Base-by-base conservation (phyloP, 2,329 filamentous ascomycete species). In the Orbilia blumenaviensis region DNA sequence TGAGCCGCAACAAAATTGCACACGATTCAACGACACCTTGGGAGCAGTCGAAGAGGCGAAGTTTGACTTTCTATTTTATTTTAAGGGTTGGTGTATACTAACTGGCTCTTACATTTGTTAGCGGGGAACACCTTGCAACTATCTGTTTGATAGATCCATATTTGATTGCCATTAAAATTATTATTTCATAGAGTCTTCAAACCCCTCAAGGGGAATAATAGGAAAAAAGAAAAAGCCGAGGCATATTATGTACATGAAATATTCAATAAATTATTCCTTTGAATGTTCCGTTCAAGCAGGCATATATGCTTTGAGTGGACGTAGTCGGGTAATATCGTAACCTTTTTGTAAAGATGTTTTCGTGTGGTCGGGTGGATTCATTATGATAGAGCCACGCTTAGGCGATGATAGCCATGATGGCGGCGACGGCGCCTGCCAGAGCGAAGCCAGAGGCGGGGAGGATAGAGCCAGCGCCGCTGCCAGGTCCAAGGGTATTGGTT, bases 361-460 rank as follows among this genome's bases (percentile, higher is more conserved):
- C n/a, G 23, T 21, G 46, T n/a, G 50, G 14, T 42, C 38, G 2
- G 48, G 18, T 50, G 54, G 41, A 61, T 61, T 61, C 52, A 61
- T 41, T n/a, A 50, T n/a, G n/a, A n/a, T n/a, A n/a, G n/a, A n/a
- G n/a, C n/a, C n/a, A n/a, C n/a, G 5, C 44, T 50, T 69, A 76
- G 21, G 72, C 72, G 50, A 76, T 23, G 14, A 69, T 46, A 16
- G 72, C 72, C 16, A 76, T 44, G 34, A 69, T 52, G 48, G 64
- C 72, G 14, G 72, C 72, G 34, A 76, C 58, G 9, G 50, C 52
- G 25, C 72, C 72, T 38, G 72, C 72, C 50, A 76, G 46, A 27
- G 64, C 72, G 29, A 76, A 52, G 14, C 64, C 64, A 23, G 72
- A 76, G n/a, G 64, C 64, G 21, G 72, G 72, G 12, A 63, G 21